Conservation (phyloP, 495 filamentous ascomycete genomes). For the Aspergillus panamensis region DNA sequence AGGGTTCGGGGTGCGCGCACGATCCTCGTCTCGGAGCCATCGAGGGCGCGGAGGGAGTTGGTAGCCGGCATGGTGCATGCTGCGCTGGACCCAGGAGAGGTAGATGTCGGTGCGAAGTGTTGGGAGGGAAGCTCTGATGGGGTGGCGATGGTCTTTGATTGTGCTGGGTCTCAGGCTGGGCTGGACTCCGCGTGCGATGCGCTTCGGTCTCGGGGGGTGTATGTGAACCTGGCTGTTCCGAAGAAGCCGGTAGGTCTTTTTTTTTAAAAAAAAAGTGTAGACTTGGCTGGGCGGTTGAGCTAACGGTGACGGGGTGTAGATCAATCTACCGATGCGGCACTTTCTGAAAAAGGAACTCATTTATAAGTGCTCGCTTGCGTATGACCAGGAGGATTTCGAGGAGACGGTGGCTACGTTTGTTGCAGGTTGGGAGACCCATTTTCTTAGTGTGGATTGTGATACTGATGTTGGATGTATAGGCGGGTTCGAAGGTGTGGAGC, state of each 20-base stretch:
- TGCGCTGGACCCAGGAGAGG: slow-evolving; percentile 47
- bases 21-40: slow-evolving; percentile 18
- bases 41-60: slow-evolving; percentile 4
- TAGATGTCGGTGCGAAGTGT: slow-evolving; percentile 39
- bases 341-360: slow-evolving; percentile 26
- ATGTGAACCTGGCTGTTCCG: slow-evolving; percentile 55
- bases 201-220: slow-evolving; percentile 42
- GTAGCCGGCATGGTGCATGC: background rate
- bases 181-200: slow-evolving; percentile 40
- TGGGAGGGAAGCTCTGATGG: slow-evolving; percentile 40
- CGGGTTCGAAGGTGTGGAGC: slow-evolving; percentile 37
- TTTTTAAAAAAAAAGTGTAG: background rate
- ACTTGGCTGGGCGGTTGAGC: slow-evolving; percentile 24
- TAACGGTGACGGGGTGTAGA: slow-evolving; percentile 23
- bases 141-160: slow-evolving; percentile 49
- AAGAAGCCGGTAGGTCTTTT: slow-evolving; percentile 31
- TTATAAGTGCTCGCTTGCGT: slow-evolving; percentile 31
- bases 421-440: slow-evolving; percentile 31
- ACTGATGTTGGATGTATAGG: slow-evolving; percentile 6
- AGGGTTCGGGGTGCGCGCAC: slow-evolving; percentile 42
- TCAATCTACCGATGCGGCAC: slow-evolving; percentile 4
- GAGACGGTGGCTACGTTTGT: slow-evolving; percentile 51
- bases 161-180: slow-evolving; percentile 45
- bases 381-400: slow-evolving; percentile 51
- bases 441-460: background rate